Conservation (phyloP, 495 filamentous ascomycete genomes). For the Sabuloglossum arenarium region DNA sequence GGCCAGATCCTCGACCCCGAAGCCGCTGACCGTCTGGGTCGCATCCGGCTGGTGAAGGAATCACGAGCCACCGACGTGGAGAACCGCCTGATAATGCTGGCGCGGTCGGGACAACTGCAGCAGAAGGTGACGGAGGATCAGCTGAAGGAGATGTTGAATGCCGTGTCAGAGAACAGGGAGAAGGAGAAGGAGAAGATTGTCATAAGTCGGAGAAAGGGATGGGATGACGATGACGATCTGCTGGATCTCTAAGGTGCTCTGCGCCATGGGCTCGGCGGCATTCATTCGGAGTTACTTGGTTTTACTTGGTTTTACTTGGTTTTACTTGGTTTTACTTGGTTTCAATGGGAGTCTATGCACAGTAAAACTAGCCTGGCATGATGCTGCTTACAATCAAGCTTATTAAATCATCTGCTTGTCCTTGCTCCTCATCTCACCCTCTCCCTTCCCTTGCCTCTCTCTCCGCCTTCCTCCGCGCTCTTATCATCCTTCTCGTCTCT, state of each 20-base stretch:
- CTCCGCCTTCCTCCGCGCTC: conserved; percentile 43
- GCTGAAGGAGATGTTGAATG: conserved; percentile 72
- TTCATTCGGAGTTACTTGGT: neutral
- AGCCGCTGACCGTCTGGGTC: conserved; percentile 77
- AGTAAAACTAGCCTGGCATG: neutral
- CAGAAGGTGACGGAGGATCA: conserved; percentile 81
- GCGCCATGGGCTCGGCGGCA: conserved; percentile 4
- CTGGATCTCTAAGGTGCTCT: conserved; percentile 31
- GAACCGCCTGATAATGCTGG: conserved; percentile 80
- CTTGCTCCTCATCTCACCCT: neutral
- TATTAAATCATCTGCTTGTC: neutral
- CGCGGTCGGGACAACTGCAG: conserved; percentile 66
- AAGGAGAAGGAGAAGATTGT: conserved; percentile 62
- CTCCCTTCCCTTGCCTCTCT: conserved; percentile 27
- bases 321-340: neutral
- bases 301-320: neutral
- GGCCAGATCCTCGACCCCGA: conserved; percentile 85
- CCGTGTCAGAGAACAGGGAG: conserved; percentile 49
- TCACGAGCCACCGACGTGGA: conserved; percentile 77
- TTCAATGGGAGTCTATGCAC: neutral
- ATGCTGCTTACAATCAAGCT: neutral
- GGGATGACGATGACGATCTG: conserved; percentile 74
- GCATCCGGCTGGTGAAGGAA: conserved; percentile 91
- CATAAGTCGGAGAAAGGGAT: conserved; percentile 59
- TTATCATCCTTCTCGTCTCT: conserved; percentile 47